phyloP scores from a whole-genome alignment of 192 early-diverging fungal species.

The Coemansia sp. region DNA sequence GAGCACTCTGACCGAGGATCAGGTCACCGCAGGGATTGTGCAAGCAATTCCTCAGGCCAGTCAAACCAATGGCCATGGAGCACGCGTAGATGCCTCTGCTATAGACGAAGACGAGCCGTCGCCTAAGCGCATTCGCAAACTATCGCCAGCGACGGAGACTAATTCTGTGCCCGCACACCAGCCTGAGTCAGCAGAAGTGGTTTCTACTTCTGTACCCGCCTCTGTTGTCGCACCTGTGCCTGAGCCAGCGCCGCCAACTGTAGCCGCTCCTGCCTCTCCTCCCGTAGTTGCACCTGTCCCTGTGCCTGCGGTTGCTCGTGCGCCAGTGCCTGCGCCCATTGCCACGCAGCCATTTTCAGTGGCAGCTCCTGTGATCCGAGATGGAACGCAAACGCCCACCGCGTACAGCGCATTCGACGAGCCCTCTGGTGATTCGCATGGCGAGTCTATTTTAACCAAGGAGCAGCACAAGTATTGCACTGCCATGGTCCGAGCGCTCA shows the following conservation, averaged over 20 bases:
- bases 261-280: neutral
- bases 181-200: neutral
- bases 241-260: neutral
- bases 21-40: neutral
- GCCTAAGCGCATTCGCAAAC: constrained; percentile 42
- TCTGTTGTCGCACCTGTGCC: neutral
- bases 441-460: constrained; percentile 60
- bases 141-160: constrained; percentile 5
- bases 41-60: neutral
- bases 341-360: constrained; percentile 1
- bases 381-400: constrained; percentile 3
- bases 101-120: constrained; percentile 18
- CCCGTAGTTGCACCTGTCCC: neutral
- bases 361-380: neutral
- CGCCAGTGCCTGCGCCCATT: constrained; percentile 6
- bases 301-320: neutral
- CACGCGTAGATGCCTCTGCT: neutral
- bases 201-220: neutral
- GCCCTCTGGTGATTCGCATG: neutral
- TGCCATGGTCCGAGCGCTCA: constrained; percentile 72
- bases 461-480: constrained; percentile 85
- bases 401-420: constrained; percentile 3
- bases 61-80: constrained; percentile 17
- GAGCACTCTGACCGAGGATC: neutral
- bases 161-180: neutral